These are phyloP conservation scores for Globisporangium cylindrosporum DNA, from an alignment of 352 stramenopile species.

Conservation along the genomic window DNA sequence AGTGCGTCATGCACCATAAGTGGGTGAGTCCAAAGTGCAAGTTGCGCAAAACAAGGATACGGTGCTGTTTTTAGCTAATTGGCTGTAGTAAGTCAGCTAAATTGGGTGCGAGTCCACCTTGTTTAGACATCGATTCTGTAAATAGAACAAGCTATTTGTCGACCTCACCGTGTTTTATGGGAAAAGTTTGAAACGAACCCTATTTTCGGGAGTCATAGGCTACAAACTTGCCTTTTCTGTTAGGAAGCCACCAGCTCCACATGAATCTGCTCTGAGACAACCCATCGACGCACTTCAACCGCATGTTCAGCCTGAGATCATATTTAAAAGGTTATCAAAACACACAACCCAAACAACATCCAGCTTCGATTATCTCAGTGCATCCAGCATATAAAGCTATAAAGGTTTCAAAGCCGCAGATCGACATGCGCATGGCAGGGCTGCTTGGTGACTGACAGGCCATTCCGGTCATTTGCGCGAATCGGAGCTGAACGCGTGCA, in stretches of 20 bases:
- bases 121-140: background rate
- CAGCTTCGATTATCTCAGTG: background rate
- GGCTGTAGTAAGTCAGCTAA: background rate
- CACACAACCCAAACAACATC: background rate
- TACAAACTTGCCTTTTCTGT: background rate
- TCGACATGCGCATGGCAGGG: background rate
- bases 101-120: background rate
- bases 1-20: background rate
- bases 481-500: background rate
- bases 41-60: background rate
- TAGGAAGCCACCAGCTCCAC: background rate
- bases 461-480: background rate
- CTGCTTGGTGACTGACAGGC: background rate
- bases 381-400: background rate
- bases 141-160: background rate
- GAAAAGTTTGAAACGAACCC: background rate
- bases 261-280: slow-evolving; percentile 1
- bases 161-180: background rate
- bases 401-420: background rate
- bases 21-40: background rate
- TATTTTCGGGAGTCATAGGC: background rate
- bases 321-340: background rate
- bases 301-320: background rate
- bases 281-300: background rate
- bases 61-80: background rate